Evolutionary conservation across 805 yeast genomes (phyloP).

Genomic region (Brettanomyces bruxellensis): DNA sequence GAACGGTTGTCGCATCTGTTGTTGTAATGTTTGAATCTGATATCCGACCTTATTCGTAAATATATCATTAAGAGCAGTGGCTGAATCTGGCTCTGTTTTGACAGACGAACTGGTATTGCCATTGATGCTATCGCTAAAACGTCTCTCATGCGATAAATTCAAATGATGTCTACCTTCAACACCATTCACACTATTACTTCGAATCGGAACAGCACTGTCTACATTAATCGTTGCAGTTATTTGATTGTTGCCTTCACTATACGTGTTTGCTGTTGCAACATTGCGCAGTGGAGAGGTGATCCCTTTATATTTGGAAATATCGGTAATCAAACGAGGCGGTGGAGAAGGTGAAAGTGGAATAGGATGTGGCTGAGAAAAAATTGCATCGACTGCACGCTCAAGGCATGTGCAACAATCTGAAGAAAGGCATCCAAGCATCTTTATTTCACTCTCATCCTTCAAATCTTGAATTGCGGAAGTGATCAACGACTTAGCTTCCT

Average conservation of each 20-base stretch:
- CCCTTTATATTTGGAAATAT: background rate
- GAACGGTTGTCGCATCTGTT: constrained; percentile 13
- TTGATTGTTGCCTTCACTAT: background rate
- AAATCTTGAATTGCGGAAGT: constrained; percentile 40
- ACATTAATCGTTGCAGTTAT: no score
- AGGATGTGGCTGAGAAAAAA: constrained; percentile 43
- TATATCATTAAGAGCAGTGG: constrained; percentile 24
- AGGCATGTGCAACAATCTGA: constrained; percentile 44
- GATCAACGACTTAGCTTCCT: constrained; percentile 54
- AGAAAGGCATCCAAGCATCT: constrained; percentile 55
- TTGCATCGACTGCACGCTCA: constrained; percentile 51
- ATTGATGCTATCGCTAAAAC: background rate
- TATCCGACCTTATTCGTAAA: constrained; percentile 15
- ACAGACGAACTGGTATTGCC: constrained; percentile 1
- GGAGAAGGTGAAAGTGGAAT: constrained; percentile 1
- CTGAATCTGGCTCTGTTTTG: constrained; percentile 11
- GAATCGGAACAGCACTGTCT: no score
- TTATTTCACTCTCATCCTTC: constrained; percentile 40
- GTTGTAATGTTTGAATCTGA: constrained; percentile 13
- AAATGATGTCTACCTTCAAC: background rate
- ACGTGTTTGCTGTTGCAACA: background rate
- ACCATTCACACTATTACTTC: background rate
- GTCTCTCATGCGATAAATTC: background rate
- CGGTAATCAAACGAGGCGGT: background rate
- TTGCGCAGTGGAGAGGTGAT: constrained; percentile 15